Evolutionary conservation across 345 rosid genomes (phyloP), one percentile per base, ranked within the genome.

Genomic region (Eucalyptus curtisii): DNA sequence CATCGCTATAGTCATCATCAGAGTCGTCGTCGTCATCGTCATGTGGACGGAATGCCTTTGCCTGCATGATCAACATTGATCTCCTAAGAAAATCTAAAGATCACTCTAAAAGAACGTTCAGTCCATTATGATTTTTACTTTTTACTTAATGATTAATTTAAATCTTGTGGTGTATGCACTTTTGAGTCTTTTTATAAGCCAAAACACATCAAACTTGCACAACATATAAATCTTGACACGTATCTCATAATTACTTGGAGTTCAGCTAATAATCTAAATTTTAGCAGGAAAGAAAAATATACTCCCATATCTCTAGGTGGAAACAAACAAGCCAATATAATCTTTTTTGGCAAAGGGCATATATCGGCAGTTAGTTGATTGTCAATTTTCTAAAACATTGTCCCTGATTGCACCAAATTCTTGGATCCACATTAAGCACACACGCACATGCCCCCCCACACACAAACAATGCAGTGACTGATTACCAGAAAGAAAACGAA

Each of bases 1-100:
- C 99, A 61, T 97, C 99, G 76, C 97, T 98, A 55, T 90, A 98
- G 90, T 97, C 99, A 88, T 98, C 99, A 91, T 98, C 99, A 2
- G 98, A 94, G 89, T 97, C 97, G 0, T 97, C 98, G 1, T 97
- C 96, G 0, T 94, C 96, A 0, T 92, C 94, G 53, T 96, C 99
- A 89, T 92, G 90, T 44, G 95, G 92, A 48, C 95, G 94, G 91
- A 96, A 97, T 89, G 95, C 92, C 90, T 93, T 97, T 76, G 97
- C 97, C 99, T 95, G 90, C 13, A 53, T 86, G 53, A 85, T 89
- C 49, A 88, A 48, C 88, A 47, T 49, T 89, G 47, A 44, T 37
- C 84, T 37, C 47, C 84, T 76, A 20, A 76, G 47, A 40, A 76
- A 76, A 42, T 76, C 84, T 40, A 22, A 76, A 37, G 47, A 40